Percentiles rank a stretch among this genome's conserved stretches.
Conservation (phyloP, 768 basidiomycete genomes). For the Pleurotus pulmonarius region DNA sequence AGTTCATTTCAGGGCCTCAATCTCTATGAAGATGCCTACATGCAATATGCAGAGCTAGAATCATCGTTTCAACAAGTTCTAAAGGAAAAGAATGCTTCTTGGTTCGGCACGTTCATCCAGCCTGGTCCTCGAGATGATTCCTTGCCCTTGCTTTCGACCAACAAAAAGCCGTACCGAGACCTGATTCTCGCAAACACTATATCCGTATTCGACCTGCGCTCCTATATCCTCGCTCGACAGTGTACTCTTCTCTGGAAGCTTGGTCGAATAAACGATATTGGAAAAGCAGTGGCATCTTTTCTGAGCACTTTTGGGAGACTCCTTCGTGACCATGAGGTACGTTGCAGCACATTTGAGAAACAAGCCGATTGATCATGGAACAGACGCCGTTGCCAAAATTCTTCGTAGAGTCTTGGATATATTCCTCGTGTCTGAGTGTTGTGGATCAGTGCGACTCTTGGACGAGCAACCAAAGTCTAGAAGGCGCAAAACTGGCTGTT, state of each 20-base stretch:
- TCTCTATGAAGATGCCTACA: constrained; percentile 83
- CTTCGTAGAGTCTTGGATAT: constrained; percentile 93
- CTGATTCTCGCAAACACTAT: constrained; percentile 88
- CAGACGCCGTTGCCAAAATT: constrained; percentile 54
- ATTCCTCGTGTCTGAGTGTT: constrained; percentile 82
- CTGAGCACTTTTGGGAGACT: constrained; percentile 72
- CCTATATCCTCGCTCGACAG: constrained; percentile 87
- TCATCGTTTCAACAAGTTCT: constrained; percentile 70
- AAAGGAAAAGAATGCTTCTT: constrained; percentile 81
- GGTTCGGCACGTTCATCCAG: constrained; percentile 87
- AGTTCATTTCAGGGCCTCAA: constrained; percentile 88
- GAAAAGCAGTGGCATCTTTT: constrained; percentile 69
- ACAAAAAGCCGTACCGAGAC: constrained; percentile 84
- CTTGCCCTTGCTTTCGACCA: constrained; percentile 68
- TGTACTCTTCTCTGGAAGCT: constrained; percentile 71
- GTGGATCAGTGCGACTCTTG: constrained; percentile 78
- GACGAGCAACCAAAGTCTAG: constrained; percentile 46
- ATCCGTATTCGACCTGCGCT: constrained; percentile 89
- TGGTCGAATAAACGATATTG: constrained; percentile 66
- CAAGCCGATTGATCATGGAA: constrained; percentile 6
- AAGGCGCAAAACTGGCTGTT: constrained; percentile 40
- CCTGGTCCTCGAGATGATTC: constrained; percentile 73
- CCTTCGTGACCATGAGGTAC: constrained; percentile 73
- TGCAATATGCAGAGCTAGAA: constrained; percentile 91
- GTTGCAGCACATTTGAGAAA: constrained; percentile 27